Base-by-base conservation (phyloP, 129 eudicot species). In the Solidago caesia region DNA sequence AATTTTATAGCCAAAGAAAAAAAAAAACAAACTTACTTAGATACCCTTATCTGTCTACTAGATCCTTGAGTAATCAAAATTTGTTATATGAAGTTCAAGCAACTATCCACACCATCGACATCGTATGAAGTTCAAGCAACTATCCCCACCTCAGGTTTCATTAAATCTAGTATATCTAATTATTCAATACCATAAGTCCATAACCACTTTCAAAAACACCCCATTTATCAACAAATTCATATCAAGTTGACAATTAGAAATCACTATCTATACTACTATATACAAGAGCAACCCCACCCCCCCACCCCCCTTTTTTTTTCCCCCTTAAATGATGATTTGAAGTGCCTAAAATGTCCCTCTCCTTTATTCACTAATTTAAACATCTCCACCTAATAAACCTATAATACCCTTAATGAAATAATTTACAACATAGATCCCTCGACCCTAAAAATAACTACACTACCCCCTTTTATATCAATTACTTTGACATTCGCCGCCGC, bases 61-160 rank as follows among this genome's bases (percentile, higher is more conserved):
- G 49, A 26, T 72, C 76, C 9, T 4, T 49, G 11, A 72, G 12
- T 21, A 49, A n/a, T 59, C 12, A 26, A 7, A 27, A 1, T 47
- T n/a, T 21, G 21, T 47, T 46, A 46, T 61, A 67, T 1, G 62
- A 74, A 27, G 29, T 47, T 73, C 61, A 62, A 73, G 10, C 69
- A 26, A 12, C 33, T 46, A 73, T 46, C 39, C 77, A 70, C 62
- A 5, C 61, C 52, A 63, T 61, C 25, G 26, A 14, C 12, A 74
- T 48, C 60, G 29, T 62, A 67, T 1, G 63, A 74, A 29, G 33
- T 62, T 73, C 61, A 62, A 61, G 10, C 69, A 26, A 25, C 46
- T 46, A 73, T 46, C 16, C 77, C 77, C 51, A 51, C 63, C 70
- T 47, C 70, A 72, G 5, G 39, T 72, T 57, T 71, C 9, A 56